These are phyloP conservation scores for Umbelopsis sp. DNA, from an alignment of 192 early-diverging fungal genomes.

Conservation along the genomic window DNA sequence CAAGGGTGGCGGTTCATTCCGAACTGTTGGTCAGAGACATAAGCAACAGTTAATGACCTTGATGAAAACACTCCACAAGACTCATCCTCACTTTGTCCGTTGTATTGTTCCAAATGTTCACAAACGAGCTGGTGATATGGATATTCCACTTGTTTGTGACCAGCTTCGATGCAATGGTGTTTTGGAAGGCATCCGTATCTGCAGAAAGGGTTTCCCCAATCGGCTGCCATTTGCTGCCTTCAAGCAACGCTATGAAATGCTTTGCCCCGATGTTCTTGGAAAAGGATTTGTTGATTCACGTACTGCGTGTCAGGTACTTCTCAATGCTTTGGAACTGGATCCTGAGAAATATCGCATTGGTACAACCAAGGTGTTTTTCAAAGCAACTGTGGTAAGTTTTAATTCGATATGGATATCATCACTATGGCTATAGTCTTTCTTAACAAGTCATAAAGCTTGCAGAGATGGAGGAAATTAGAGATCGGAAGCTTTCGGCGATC, in stretches of 20 bases:
- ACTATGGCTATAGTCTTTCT: background rate
- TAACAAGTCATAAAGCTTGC: slow-evolving; percentile 57
- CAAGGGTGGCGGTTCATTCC: slow-evolving; percentile 85
- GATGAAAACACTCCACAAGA: slow-evolving; percentile 90
- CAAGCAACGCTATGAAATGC: slow-evolving; percentile 90
- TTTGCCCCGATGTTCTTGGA: slow-evolving; percentile 78
- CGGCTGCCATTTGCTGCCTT: slow-evolving; percentile 92
- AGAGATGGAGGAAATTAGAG: slow-evolving; percentile 91
- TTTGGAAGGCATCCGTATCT: slow-evolving; percentile 95
- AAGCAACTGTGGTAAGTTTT: slow-evolving; percentile 80
- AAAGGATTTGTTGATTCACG: slow-evolving; percentile 89
- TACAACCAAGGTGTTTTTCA: slow-evolving; percentile 95
- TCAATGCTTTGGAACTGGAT: slow-evolving; percentile 79
- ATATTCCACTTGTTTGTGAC: slow-evolving; percentile 85
- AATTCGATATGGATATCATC: background rate
- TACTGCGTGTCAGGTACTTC: slow-evolving; percentile 77
- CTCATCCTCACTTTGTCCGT: slow-evolving; percentile 96
- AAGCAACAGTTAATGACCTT: slow-evolving; percentile 90
- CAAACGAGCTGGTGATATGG: slow-evolving; percentile 82
- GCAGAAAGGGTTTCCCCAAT: slow-evolving; percentile 94
- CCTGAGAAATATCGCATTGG: slow-evolving; percentile 85
- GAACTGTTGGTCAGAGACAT: slow-evolving; percentile 92
- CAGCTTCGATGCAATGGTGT: slow-evolving; percentile 98
- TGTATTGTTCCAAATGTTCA: slow-evolving; percentile 96
- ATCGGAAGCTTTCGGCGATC: slow-evolving; percentile 79